Conservation (phyloP, 2,329 filamentous ascomycete genomes). For the Blastomyces emzantsi region DNA sequence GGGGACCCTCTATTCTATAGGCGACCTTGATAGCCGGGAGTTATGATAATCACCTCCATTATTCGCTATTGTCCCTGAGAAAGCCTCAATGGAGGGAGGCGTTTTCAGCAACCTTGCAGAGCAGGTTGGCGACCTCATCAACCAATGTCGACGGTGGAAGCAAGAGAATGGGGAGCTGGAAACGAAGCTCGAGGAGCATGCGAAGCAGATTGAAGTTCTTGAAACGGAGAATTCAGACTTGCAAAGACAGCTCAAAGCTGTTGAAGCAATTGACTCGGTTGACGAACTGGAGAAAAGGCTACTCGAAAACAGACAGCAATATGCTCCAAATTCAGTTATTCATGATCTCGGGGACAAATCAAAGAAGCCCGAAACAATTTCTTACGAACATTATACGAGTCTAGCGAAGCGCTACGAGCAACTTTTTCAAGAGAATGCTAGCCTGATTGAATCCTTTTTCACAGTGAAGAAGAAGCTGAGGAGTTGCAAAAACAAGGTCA, state of each 20-base stretch:
- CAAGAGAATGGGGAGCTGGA: background rate
- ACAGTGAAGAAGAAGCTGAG: conserved; percentile 26
- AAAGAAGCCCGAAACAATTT: conserved; percentile 9
- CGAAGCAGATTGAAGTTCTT: conserved; percentile 8
- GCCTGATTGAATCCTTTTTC: conserved; percentile 22
- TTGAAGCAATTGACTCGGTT: background rate
- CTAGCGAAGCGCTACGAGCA: conserved; percentile 26
- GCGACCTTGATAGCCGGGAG: background rate
- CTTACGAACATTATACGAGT: conserved; percentile 15
- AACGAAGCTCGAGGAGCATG: conserved; percentile 16
- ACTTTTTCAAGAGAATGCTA: conserved; percentile 26
- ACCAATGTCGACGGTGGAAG: conserved; percentile 21
- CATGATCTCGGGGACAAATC: conserved; percentile 4
- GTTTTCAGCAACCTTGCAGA: conserved; percentile 5
- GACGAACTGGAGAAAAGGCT: background rate
- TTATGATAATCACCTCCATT: background rate
- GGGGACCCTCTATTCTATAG: background rate
- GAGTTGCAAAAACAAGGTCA: conserved; percentile 28
- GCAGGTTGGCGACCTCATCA: conserved; percentile 4
- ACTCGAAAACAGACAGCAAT: conserved; percentile 2
- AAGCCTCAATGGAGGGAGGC: background rate
- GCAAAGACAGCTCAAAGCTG: background rate
- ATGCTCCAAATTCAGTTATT: conserved; percentile 8
- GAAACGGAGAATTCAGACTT: conserved; percentile 9
- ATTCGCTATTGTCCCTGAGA: background rate